Evolutionary conservation across 2,329 filamentous ascomycete species (phyloP).

Genomic region (Orbilia ellipsospora): DNA sequence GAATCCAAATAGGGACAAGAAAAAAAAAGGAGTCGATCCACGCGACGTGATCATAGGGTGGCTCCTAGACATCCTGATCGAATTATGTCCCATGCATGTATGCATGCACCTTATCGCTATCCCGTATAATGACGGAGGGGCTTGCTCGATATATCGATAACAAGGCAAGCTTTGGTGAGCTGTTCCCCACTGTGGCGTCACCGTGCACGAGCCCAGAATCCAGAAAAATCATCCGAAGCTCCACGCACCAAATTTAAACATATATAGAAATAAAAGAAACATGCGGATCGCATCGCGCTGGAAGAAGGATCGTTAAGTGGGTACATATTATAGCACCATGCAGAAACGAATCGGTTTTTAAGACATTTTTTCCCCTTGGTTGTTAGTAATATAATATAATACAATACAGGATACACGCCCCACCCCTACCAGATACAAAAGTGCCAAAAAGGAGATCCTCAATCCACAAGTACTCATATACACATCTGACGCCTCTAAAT

Average conservation of each 20-base stretch:
- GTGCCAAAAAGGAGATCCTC: too few species aligned
- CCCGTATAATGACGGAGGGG: neutral
- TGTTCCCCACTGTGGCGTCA: neutral
- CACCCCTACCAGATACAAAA: too few species aligned
- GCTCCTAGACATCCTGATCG: too few species aligned
- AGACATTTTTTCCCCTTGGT: too few species aligned
- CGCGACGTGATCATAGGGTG: too few species aligned
- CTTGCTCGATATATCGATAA: slow-evolving; percentile 4
- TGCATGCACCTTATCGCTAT: neutral
- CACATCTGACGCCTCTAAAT: slow-evolving; percentile 23
- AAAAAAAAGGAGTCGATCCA: too few species aligned
- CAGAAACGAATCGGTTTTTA: neutral
- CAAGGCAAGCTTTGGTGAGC: neutral
- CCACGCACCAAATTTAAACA: slow-evolving; percentile 4
- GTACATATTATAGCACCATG: neutral
- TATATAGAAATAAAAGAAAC: neutral
- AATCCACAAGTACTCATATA: slow-evolving; percentile 2
- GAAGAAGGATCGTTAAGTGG: too few species aligned
- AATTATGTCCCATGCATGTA: too few species aligned
- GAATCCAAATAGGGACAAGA: too few species aligned
- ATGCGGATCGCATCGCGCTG: neutral
- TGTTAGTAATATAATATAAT: too few species aligned
- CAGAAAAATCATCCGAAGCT: neutral
- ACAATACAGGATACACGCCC: too few species aligned
- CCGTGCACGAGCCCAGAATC: neutral